Conservation (phyloP, 2,329 filamentous ascomycete species). For the Diaporthe helianthi region DNA sequence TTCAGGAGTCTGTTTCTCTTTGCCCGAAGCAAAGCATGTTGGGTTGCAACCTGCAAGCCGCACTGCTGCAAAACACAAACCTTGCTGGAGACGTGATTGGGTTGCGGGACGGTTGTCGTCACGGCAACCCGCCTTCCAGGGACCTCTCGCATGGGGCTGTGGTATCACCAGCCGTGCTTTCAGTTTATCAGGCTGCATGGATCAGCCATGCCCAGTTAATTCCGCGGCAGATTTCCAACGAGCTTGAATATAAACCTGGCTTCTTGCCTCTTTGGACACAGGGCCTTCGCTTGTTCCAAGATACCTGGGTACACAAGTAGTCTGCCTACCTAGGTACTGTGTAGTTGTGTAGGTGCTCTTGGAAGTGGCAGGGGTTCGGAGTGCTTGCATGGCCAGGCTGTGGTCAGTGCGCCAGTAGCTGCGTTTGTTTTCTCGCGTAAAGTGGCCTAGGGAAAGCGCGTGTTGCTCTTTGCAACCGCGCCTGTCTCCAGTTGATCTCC, state of each 20-base stretch:
- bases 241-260: neutral
- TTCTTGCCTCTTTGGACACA: neutral
- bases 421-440: conserved; percentile 27
- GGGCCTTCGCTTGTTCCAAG: neutral
- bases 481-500: conserved; percentile 10
- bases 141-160: neutral
- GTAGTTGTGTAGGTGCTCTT: no score
- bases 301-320: neutral
- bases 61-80: conserved; percentile 3
- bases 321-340: conserved; percentile 2
- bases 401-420: conserved; percentile 11
- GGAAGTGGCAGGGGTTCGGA: neutral
- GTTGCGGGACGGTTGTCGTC: conserved; percentile 20
- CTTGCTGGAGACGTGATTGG: conserved; percentile 15
- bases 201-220: neutral
- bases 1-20: neutral
- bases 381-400: neutral
- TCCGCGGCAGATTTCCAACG: neutral
- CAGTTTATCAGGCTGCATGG: neutral
- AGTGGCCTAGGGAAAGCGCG: conserved; percentile 21
- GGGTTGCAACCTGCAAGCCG: neutral
- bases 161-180: neutral
- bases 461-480: conserved; percentile 28
- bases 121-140: conserved; percentile 10
- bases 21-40: neutral